phyloP scores from a whole-genome alignment of 176 grass and related monocot genomes.

The Rhynchospora pubera region DNA sequence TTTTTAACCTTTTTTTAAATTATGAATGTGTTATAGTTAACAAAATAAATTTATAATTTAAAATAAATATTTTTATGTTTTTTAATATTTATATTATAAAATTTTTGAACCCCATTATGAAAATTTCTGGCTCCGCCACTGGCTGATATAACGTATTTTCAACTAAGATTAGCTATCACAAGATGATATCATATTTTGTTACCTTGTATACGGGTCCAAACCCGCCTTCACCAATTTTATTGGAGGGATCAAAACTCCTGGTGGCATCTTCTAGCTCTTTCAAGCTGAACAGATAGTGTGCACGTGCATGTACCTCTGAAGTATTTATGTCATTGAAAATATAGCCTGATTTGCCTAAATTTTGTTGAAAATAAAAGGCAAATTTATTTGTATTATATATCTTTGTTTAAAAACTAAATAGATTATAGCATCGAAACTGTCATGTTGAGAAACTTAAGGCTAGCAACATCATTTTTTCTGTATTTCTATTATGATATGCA shows the following conservation, averaged over 20 bases:
- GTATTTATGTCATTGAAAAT: constrained; percentile 29
- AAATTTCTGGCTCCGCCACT: too few relatives aligned
- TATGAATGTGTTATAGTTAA: too few relatives aligned
- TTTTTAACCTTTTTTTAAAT: too few relatives aligned
- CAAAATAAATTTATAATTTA: too few relatives aligned
- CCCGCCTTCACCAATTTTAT: constrained; percentile 73
- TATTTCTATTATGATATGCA: background rate
- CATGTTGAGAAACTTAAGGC: background rate
- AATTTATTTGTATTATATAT: background rate
- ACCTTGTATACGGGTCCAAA: constrained; percentile 89
- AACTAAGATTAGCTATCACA: background rate
- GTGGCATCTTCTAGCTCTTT: constrained; percentile 73
- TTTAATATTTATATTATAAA: too few relatives aligned
- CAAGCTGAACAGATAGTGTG: constrained; percentile 64
- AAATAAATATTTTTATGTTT: too few relatives aligned
- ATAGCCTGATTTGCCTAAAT: constrained; percentile 25
- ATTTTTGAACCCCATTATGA: too few relatives aligned
- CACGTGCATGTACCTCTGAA: constrained; percentile 44
- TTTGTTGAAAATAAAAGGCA: background rate
- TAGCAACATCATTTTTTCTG: background rate
- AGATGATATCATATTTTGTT: constrained; percentile 13
- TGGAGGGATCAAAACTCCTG: constrained; percentile 54
- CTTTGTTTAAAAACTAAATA: background rate
- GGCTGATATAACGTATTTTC: background rate
- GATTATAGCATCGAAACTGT: background rate